Evolutionary conservation across 257 asterid genomes (phyloP), one percentile per base, ranked within the genome.

Genomic region (Vinca minor): DNA sequence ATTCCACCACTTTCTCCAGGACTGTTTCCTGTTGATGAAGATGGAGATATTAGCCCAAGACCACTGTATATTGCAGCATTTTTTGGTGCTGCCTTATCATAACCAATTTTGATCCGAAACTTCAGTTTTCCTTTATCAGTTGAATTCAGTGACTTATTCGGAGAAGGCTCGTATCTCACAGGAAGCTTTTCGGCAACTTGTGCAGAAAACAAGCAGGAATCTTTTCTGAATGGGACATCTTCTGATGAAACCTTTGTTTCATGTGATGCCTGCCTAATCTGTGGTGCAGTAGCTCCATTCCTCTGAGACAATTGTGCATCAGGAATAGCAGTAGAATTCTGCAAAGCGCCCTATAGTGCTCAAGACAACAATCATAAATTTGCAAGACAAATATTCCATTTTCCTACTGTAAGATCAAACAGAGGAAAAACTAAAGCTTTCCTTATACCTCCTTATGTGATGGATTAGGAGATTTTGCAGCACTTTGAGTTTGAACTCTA

Each of bases 41-140:
- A 88, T 49, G 95, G 95, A 57, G 96, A 84, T 8, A 78, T 79
- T 73, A 93, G 89, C 67, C 98, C 98, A 67, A 92, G 87, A 76
- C 79, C 80, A 50, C 76, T 81, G 73, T 74, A 77, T 67, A 88
- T 78, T 67, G 82, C 92, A 69, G 87, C 90, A 79, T 83, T 87
- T 65, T 78, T 79, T n/a, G 76, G 82, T 62, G 81, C 79, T 58
- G 69, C 69, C 78, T 72, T 77, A 55, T 83, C 90, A 23, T 89
- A 79, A 66, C 89, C 87, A 57, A 89, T 79, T 81, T 82, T 92
- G 66, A 92, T 79, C 57, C 95, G 91, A 66, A 92, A 74, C 82
- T 78, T 92, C 67, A 92, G 69, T 60, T 74, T 47, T 70, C 80
- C 81, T 75, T 73, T 78, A 64, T 84, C 86, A 39, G 70, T 69